Evolutionary conservation across 345 rosid genomes (phyloP), one percentile per base, ranked within the genome.

Genomic region (Theobroma cacao): DNA sequence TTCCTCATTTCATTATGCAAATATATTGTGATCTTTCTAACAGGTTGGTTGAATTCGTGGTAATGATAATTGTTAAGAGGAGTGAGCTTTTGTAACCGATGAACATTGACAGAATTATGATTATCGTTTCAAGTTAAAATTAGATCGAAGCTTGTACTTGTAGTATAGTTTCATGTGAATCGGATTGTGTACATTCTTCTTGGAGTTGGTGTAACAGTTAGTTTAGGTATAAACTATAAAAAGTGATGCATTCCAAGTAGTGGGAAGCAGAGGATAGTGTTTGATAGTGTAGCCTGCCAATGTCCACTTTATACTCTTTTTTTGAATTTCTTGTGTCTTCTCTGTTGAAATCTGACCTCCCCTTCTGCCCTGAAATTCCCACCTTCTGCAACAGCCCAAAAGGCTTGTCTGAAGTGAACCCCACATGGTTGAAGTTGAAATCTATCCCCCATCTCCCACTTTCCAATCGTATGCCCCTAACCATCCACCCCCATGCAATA

Each of bases 351-450:
- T 58, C 47, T 72, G 55, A 63, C 76, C 64, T 72, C 47, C 55
- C 30, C 77, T 73, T 71, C 80, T 74, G 36, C 77, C 60, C 79
- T 78, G 65, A 75, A 69, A 74, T 63, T 70, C 68, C 68, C 73
- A 77, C 75, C 34, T 45, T 13, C 72, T 78, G 53, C 50, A 24
- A 40, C 38, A 60, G 5, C 66, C 12, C 72, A 48, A 52, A 76
- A 83, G 41, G 75, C 7, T 55, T 30, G 43, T 69, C 76, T 26
- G 74, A 59, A 75, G 40, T 76, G 85, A 84, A 74, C 82, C 89
- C 86, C 85, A 79, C 82, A 6, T 28, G 50, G 79, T 76, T 79
- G 85, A 87, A 79, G 64, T 75, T 48, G 74, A 26, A 70, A 70
- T 70, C 74, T 48, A 45, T 77, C 80, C 20, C 74, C 73, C 82